phyloP scores from a whole-genome alignment of 2,329 filamentous ascomycete genomes.

The Alternaria sp. region DNA sequence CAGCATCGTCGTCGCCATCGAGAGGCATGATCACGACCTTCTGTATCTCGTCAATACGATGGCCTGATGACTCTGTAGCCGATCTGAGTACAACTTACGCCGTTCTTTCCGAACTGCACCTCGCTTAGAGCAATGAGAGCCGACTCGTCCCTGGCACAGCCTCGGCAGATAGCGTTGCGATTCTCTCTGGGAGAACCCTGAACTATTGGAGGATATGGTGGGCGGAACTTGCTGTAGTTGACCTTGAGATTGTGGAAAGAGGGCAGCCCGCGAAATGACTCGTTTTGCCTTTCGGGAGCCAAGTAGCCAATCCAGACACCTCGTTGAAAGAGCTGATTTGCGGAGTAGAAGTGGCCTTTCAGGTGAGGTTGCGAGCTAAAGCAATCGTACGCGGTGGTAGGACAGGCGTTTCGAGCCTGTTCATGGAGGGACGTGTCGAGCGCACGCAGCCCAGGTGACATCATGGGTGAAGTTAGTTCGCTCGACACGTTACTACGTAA shows the following conservation, averaged over 20 bases:
- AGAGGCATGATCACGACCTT: slow-evolving; percentile 31
- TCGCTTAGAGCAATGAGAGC: slow-evolving; percentile 26
- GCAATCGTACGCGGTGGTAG: slow-evolving; percentile 9
- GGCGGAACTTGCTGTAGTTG: slow-evolving; percentile 16
- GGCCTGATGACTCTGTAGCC: not conserved
- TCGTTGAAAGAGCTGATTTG: slow-evolving; percentile 18
- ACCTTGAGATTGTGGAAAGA: slow-evolving; percentile 21
- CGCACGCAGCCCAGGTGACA: not conserved
- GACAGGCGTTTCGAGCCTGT: not conserved
- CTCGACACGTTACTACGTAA: not conserved
- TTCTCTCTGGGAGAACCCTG: slow-evolving; percentile 5
- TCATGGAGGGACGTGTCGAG: not conserved
- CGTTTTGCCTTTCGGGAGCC: slow-evolving; percentile 14
- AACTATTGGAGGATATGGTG: slow-evolving; percentile 17
- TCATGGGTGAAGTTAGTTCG: slow-evolving; percentile 6
- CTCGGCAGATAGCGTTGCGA: slow-evolving; percentile 30
- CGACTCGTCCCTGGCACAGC: slow-evolving; percentile 21
- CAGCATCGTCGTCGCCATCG: slow-evolving; percentile 18
- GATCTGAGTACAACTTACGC: slow-evolving; percentile 12
- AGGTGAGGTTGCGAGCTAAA: slow-evolving; percentile 18
- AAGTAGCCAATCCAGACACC: slow-evolving; percentile 38
- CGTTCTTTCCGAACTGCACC: slow-evolving; percentile 15
- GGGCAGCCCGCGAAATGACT: slow-evolving; percentile 21
- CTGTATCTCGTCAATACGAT: slow-evolving; percentile 14
- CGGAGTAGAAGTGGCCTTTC: slow-evolving; percentile 23